Conservation (phyloP, 108 stramenopile genomes). For the Epipyxis sp. region DNA sequence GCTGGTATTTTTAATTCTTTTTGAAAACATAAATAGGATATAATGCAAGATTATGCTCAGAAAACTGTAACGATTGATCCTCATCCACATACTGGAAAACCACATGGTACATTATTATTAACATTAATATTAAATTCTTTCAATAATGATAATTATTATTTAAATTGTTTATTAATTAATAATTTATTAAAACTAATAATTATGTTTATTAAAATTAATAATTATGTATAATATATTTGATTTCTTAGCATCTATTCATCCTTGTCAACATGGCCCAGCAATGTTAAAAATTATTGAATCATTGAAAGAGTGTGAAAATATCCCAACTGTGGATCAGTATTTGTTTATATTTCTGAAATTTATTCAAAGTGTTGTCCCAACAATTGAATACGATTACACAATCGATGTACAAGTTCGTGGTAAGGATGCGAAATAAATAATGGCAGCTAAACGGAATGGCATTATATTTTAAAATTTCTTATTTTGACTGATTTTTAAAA, state of each 20-base stretch:
- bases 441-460: too few species aligned
- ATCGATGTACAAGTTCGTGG: conserved; percentile 72
- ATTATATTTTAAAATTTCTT: too few species aligned
- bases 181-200: not conserved
- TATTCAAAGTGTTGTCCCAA: conserved; percentile 92
- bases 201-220: conserved; percentile 8
- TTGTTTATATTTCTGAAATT: conserved; percentile 98
- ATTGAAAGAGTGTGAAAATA: conserved; percentile 59
- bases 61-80: conserved; percentile 95
- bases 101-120: not conserved
- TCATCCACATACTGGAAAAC: conserved; percentile 75
- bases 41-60: conserved; percentile 95
- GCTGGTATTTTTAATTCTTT: not conserved
- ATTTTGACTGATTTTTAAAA: too few species aligned
- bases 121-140: too few species aligned
- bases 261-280: conserved; percentile 82
- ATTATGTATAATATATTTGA: not conserved
- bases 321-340: conserved; percentile 80
- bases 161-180: not conserved
- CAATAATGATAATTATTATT: not conserved
- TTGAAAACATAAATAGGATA: conserved; percentile 58
- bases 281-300: conserved; percentile 94
- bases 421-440: too few species aligned
- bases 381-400: conserved; percentile 98
- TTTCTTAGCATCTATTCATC: not conserved